Evolutionary conservation across 225 moss, liverwort and hornwort genomes (phyloP).

Genomic region (Marchantia paleacea): DNA sequence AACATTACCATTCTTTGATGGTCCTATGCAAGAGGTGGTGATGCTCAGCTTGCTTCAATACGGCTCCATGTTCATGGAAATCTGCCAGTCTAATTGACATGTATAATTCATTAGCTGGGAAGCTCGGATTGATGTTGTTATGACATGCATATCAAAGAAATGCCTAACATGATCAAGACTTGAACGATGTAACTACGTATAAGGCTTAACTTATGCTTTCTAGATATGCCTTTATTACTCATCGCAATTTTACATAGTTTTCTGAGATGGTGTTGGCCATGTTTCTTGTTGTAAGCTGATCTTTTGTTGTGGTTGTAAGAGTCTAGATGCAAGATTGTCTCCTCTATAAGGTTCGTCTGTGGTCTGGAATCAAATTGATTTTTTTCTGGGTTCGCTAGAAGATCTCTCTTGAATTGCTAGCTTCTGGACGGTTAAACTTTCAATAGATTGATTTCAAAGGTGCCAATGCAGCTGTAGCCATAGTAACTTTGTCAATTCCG

Average conservation of each 20-base stretch:
- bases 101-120: neutral
- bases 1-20: constrained; percentile 6
- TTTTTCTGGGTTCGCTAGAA: neutral
- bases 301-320: neutral
- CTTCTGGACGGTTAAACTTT: neutral
- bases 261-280: constrained; percentile 3
- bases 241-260: neutral
- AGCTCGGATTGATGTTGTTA: neutral
- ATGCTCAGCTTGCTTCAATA: neutral
- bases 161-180: constrained; percentile 17
- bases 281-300: constrained; percentile 14
- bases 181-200: neutral
- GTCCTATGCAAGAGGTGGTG: constrained; percentile 8
- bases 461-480: neutral
- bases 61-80: neutral
- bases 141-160: neutral
- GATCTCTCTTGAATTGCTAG: neutral
- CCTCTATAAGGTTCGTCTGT: neutral
- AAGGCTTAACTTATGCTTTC: neutral
- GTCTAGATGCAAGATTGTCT: constrained; percentile 4
- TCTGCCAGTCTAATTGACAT: constrained; percentile 8
- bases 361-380: neutral
- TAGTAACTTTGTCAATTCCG: neutral
- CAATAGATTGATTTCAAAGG: neutral
- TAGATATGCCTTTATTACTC: neutral